These are phyloP conservation scores for Teratosphaeria zuluensis DNA, from an alignment of 2,329 filamentous ascomycete species.

Conservation along the genomic window DNA sequence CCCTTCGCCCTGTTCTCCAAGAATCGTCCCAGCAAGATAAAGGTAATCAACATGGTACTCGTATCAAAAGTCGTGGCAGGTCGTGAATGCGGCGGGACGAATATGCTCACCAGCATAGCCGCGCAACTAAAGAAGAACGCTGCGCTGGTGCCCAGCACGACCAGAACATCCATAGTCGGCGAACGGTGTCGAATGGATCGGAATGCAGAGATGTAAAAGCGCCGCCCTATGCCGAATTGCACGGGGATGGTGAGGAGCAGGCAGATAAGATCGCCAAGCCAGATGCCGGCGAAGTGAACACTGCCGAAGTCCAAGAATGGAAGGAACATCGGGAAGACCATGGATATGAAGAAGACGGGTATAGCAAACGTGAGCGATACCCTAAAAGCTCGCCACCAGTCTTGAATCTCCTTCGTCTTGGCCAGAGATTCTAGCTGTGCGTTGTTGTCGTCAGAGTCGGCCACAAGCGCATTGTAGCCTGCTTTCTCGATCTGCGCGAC, in stretches of 20 bases:
- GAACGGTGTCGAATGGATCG: conserved; percentile 84
- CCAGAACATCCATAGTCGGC: conserved; percentile 95
- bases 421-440: conserved; percentile 91
- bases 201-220: conserved; percentile 89
- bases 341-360: conserved; percentile 84
- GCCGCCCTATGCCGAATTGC: conserved; percentile 90
- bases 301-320: conserved; percentile 68
- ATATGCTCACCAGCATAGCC: conserved; percentile 73
- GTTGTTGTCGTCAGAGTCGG: conserved; percentile 90
- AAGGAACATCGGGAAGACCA: conserved; percentile 83
- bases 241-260: conserved; percentile 79
- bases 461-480: conserved; percentile 80
- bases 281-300: conserved; percentile 61
- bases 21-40: conserved; percentile 83
- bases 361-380: conserved; percentile 72
- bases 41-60: conserved; percentile 95
- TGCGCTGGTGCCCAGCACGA: conserved; percentile 85
- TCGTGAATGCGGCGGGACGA: conserved; percentile 63
- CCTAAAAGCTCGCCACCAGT: conserved; percentile 77
- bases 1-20: conserved; percentile 93
- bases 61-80: conserved; percentile 93
- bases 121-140: conserved; percentile 93
- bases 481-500: conserved; percentile 73
- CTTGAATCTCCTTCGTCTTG: conserved; percentile 91
- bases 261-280: conserved; percentile 79